Evolutionary conservation across 768 basidiomycete species (phyloP), one percentile per base, ranked within the genome.

Genomic region (Antrodiella citrinella): DNA sequence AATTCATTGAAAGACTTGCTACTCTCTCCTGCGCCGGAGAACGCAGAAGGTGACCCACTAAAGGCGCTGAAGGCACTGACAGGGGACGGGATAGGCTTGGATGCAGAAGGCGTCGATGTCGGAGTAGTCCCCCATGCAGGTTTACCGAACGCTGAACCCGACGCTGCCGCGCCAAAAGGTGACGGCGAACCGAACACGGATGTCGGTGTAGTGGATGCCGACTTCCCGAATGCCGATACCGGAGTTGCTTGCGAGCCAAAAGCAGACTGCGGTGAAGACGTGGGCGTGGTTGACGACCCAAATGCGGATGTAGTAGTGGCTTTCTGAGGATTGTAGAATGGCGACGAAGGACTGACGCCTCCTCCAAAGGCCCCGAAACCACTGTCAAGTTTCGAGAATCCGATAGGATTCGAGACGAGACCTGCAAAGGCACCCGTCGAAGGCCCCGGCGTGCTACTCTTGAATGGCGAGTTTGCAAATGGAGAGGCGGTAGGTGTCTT

Each of bases 1-100:
- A 87, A 59, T 23, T 86, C 81, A n/a, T 69, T 64, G 55, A 84
- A 90, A 0, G 85, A 77, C 55, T 74, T 77, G 21, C 55, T 52
- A 26, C 21, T 43, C 41, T 22, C 41, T 18, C 69, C 66, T 1
- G 67, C 64, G 0, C 67, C 69, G 4, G 71, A 57, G 47, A 72
- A 66, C 13, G 72, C 66, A 3, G 68, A 63, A 51, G 83, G 79
- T 1, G 72, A 69, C 39, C 63, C 64, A 0, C 66, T 52, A 3
- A 67, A 47, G 1, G 59, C 60, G 23, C 57, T 61, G 53, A 64
- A 67, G 1, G 61, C 61, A n/a, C 70, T 65, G 48, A 78, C 78
- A 7, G 72, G 73, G 20, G 69, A 68, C 0, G 57, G 52, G 11
- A 35, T 15, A 15, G 30, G 15, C 15, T 35, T 35, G 7, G 30